phyloP scores from a whole-genome alignment of 371 early-diverging fungal genomes.

The Mortierella sp. region DNA sequence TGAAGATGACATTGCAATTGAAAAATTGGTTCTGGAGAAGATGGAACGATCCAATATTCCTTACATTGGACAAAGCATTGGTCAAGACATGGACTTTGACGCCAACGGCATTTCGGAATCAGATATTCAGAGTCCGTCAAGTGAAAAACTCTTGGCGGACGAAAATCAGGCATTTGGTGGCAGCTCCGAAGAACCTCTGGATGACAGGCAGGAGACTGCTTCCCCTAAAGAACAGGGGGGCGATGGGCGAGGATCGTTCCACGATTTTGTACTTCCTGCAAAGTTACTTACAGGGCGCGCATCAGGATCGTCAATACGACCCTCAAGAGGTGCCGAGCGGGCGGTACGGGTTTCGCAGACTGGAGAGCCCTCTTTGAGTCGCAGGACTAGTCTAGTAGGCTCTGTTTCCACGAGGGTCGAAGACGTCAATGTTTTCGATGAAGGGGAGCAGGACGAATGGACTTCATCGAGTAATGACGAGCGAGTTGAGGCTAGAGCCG shows the following conservation, averaged over 20 bases:
- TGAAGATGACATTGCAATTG: conserved; percentile 19
- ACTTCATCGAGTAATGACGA: no score
- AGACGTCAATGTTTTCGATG: background rate
- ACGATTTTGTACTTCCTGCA: conserved; percentile 11
- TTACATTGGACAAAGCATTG: background rate
- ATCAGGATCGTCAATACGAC: background rate
- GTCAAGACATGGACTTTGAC: background rate
- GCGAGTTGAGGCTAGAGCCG: background rate
- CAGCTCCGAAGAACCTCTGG: background rate
- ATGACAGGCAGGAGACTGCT: background rate
- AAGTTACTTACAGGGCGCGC: conserved; percentile 14
- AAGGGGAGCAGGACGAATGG: background rate
- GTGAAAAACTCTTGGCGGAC: background rate
- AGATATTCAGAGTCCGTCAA: background rate
- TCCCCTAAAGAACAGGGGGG: background rate
- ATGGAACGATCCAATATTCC: background rate
- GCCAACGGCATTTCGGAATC: background rate
- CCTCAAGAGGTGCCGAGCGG: background rate
- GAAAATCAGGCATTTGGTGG: background rate
- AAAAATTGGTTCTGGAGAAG: conserved; percentile 4
- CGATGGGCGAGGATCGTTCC: background rate
- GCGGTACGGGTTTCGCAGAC: background rate
- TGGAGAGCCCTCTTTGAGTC: background rate
- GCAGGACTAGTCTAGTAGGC: background rate
- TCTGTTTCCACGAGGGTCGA: background rate